These are phyloP conservation scores for Croton setiger DNA, from an alignment of 441 rosid genomes.

Conservation along the genomic window DNA sequence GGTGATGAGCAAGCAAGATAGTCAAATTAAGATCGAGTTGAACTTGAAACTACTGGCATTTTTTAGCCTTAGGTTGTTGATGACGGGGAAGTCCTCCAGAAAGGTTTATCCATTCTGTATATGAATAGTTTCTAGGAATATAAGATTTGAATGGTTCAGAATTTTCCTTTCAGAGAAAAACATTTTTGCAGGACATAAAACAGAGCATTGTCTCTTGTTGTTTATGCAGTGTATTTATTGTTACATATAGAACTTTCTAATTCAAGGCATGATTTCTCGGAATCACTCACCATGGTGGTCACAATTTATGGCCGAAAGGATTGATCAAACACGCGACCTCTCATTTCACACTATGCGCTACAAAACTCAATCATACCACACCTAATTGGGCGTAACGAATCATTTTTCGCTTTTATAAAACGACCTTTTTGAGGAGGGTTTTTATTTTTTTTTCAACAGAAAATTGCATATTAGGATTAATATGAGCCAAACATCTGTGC, in stretches of 20 bases:
- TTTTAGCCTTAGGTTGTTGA: not conserved
- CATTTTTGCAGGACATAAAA: not conserved
- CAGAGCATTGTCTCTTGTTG: not conserved
- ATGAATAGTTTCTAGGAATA: not conserved
- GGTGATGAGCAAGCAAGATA: not conserved
- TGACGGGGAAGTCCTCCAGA: not conserved
- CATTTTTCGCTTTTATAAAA: too few relatives aligned
- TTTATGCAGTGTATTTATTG: not conserved
- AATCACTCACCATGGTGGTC: too few relatives aligned
- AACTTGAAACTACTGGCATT: not conserved
- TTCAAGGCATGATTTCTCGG: too few relatives aligned
- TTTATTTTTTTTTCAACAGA: too few relatives aligned
- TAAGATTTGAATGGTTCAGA: not conserved
- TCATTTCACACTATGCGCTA: too few relatives aligned
- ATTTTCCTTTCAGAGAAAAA: not conserved
- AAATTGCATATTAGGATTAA: not conserved
- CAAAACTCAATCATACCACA: too few relatives aligned
- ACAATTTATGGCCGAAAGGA: too few relatives aligned
- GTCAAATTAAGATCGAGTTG: not conserved
- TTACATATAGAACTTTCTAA: not conserved
- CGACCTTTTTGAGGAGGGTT: too few relatives aligned
- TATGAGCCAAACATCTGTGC: not conserved
- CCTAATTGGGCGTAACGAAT: too few relatives aligned
- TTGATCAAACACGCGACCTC: too few relatives aligned
- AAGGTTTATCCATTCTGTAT: not conserved